Base-by-base conservation (phyloP, 2,329 filamentous ascomycete species). In the Colletotrichum agaves region DNA sequence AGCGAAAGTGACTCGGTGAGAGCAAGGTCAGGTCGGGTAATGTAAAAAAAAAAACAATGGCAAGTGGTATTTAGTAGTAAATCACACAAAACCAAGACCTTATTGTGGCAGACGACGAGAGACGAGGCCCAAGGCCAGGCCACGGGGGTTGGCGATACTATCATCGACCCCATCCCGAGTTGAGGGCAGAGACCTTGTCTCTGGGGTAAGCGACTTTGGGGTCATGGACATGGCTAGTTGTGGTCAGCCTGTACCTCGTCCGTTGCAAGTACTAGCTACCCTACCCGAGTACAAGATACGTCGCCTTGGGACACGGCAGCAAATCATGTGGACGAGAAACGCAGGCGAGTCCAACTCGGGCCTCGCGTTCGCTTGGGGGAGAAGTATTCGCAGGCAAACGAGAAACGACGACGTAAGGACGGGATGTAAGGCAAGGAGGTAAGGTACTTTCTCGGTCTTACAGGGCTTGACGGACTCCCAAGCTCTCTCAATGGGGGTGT, bases 261-360 rank as follows among this genome's bases (percentile, higher is more conserved):
- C 6, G 43, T 41, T 50, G 44, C 44, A 52, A 37, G 15, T 61
- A 49, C 63, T 37, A 44, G n/a, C 43, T 44, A 44, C 41, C 3
- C 5, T 56, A 31, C 41, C n/a, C 39, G 56, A 47, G 43, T 59
- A 59, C 46, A 61, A 33, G 50, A 39, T 57, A 61, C 59, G 43
- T 56, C 43, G 31, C 19, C 21, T 61, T 53, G 50, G 55, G 44
- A 52, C 27, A 47, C 46, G 23, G 37, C 41, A 68, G 47, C 65
- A 61, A 55, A 68, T 68, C 65, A 68, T 66, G 65, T 55, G 65
- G 65, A 55, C 49, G 53, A 17, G 43, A 44, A 27, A 44, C 59
- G 52, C 61, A 61, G 63, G 43, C 52, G 63, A 58, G 27, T 63
- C 39, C 49, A 41, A 49, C 57, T 62, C 49, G 50, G 61, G 61